Evolutionary conservation across 305 asterid species (phyloP).

Genomic region (Plantago lanceolata): DNA sequence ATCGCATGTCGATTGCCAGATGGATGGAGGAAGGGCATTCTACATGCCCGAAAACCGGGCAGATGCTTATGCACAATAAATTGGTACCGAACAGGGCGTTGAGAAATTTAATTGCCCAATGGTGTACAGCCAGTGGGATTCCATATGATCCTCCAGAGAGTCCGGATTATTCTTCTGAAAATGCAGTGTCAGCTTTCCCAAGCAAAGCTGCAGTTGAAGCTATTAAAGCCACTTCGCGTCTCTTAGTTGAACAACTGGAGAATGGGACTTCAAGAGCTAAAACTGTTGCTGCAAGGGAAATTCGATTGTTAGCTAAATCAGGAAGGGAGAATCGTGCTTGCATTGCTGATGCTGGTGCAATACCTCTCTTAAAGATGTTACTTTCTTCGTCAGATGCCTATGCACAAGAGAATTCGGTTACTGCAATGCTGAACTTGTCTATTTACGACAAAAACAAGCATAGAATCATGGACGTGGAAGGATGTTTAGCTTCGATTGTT

Average conservation of each 20-base stretch:
- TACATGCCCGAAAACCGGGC: slow-evolving; percentile 89
- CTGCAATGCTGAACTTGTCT: slow-evolving; percentile 81
- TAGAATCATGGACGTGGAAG: slow-evolving; percentile 72
- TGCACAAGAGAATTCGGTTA: slow-evolving; percentile 88
- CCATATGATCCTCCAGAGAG: slow-evolving; percentile 58
- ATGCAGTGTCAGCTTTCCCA: slow-evolving; percentile 33
- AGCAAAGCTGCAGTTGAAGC: slow-evolving; percentile 70
- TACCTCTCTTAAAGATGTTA: slow-evolving; percentile 58
- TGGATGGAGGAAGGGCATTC: slow-evolving; percentile 92
- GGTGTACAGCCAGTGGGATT: slow-evolving; percentile 72
- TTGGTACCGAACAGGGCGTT: slow-evolving; percentile 72
- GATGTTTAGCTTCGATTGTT: slow-evolving; percentile 62
- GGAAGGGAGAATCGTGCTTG: slow-evolving; percentile 75
- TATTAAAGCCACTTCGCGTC: slow-evolving; percentile 57
- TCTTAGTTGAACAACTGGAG: slow-evolving; percentile 67
- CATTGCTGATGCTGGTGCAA: slow-evolving; percentile 89
- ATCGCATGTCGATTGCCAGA: slow-evolving; percentile 61
- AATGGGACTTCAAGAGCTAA: slow-evolving; percentile 63
- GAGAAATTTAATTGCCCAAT: slow-evolving; percentile 65
- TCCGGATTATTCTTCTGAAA: slow-evolving; percentile 40
- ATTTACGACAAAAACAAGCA: slow-evolving; percentile 73
- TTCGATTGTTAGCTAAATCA: slow-evolving; percentile 72
- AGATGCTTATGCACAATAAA: slow-evolving; percentile 58
- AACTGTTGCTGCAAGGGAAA: slow-evolving; percentile 80
- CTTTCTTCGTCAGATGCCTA: slow-evolving; percentile 54